phyloP scores from a whole-genome alignment of 2,329 filamentous ascomycete species.

The Penicillium decumbens region DNA sequence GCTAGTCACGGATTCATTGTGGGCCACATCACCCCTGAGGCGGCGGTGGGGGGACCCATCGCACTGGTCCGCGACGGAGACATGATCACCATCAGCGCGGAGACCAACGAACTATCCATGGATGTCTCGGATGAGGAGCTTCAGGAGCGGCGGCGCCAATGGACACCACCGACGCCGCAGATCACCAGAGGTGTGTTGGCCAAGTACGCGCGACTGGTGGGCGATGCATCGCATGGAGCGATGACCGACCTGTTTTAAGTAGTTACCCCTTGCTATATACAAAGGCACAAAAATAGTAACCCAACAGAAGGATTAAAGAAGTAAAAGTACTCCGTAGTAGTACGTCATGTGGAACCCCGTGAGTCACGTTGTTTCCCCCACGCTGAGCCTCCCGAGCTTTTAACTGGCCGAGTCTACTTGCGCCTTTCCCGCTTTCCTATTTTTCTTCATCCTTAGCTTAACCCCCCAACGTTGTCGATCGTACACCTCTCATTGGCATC shows the following conservation, averaged over 20 bases:
- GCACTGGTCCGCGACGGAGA: constrained; percentile 78
- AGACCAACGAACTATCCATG: constrained; percentile 68
- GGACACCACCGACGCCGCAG: constrained; percentile 65
- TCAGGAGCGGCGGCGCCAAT: constrained; percentile 56
- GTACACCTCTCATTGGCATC: constrained; percentile 18
- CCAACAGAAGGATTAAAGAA: neutral
- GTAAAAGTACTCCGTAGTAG: neutral
- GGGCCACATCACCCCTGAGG: constrained; percentile 87
- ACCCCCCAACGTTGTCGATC: constrained; percentile 22
- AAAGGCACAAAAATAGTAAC: neutral
- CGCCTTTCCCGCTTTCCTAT: constrained; percentile 10
- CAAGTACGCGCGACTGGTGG: constrained; percentile 83
- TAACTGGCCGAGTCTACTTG: constrained; percentile 21
- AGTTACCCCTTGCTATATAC: neutral
- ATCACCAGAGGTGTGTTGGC: constrained; percentile 80
- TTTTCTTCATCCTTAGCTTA: constrained; percentile 1
- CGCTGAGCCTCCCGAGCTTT: constrained; percentile 13
- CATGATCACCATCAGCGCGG: constrained; percentile 77
- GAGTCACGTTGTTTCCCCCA: constrained; percentile 24
- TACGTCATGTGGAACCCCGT: constrained; percentile 3
- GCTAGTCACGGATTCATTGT: constrained; percentile 91
- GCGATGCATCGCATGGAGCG: constrained; percentile 86
- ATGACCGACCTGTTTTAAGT: constrained; percentile 67
- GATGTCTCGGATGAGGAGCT: constrained; percentile 69
- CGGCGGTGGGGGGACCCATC: constrained; percentile 81